Evolutionary conservation across 2,329 filamentous ascomycete genomes (phyloP).

Genomic region (Fusarium nelsonii): DNA sequence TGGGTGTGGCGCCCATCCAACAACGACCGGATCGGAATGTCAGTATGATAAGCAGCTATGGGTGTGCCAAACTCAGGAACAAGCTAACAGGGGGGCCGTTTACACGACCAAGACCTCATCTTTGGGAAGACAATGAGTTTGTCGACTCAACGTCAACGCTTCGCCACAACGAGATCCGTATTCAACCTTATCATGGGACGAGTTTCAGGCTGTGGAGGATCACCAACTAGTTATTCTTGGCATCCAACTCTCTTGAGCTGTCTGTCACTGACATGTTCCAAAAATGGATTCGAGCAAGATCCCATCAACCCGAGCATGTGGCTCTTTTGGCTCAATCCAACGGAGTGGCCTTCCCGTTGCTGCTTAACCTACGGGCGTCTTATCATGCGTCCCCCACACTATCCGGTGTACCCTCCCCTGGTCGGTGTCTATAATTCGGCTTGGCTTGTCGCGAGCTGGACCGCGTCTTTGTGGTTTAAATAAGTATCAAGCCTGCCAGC

Average conservation of each 20-base stretch:
- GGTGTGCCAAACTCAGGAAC: constrained; percentile 35
- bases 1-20: constrained; percentile 39
- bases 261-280: constrained; percentile 1
- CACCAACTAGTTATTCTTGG: constrained; percentile 33
- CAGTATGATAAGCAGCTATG: constrained; percentile 37
- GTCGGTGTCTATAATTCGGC: constrained; percentile 18
- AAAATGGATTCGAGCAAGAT: constrained; percentile 1
- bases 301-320: constrained; percentile 15
- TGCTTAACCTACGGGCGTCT: constrained; percentile 43
- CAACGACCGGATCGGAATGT: constrained; percentile 32
- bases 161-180: neutral
- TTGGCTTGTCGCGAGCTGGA: constrained; percentile 16
- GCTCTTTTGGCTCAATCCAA: constrained; percentile 14
- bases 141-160: neutral
- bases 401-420: constrained; percentile 37
- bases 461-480: constrained; percentile 20
- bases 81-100: constrained; percentile 18
- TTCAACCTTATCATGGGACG: constrained; percentile 14
- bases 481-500: constrained; percentile 40
- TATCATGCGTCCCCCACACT: constrained; percentile 47
- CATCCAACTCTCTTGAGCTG: constrained; percentile 1
- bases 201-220: constrained; percentile 8
- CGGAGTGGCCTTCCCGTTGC: constrained; percentile 24
- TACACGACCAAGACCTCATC: constrained; percentile 4
- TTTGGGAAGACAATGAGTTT: constrained; percentile 8